These are phyloP conservation scores for Neurospora sp. DNA, from an alignment of 2,329 filamentous ascomycete species.

Conservation along the genomic window DNA sequence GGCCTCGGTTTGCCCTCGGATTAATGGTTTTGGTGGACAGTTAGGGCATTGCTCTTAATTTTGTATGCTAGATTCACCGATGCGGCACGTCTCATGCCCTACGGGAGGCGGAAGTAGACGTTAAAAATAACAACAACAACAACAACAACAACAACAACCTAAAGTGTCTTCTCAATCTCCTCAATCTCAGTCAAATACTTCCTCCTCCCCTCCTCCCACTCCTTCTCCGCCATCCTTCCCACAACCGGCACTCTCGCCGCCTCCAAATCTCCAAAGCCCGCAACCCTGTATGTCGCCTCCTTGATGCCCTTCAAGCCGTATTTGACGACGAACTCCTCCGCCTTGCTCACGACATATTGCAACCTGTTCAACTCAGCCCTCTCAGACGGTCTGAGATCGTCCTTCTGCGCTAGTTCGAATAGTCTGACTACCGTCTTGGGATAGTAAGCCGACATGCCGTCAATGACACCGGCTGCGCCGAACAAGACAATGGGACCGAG, in stretches of 20 bases:
- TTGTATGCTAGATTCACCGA: no score
- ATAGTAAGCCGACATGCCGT: constrained; percentile 55
- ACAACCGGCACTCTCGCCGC: constrained; percentile 49
- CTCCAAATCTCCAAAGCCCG: constrained; percentile 47
- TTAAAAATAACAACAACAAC: no score
- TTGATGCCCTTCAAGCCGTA: constrained; percentile 56
- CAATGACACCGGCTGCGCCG: constrained; percentile 56
- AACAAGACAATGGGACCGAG: constrained; percentile 53
- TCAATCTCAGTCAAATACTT: constrained; percentile 25
- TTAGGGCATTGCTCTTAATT: no score
- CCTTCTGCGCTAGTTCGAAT: constrained; percentile 35
- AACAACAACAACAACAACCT: no score
- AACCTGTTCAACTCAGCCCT: constrained; percentile 45
- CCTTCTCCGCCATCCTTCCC: constrained; percentile 44
- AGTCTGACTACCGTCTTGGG: constrained; percentile 51
- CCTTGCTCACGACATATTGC: constrained; percentile 51
- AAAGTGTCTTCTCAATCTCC: constrained; percentile 14
- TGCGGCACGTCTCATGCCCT: no score
- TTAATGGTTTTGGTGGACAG: no score
- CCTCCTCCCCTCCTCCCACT: constrained; percentile 41
- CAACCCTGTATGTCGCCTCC: constrained; percentile 47
- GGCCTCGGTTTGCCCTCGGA: no score
- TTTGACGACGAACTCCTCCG: constrained; percentile 53
- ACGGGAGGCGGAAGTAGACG: no score
- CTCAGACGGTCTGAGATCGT: constrained; percentile 18